Conservation (phyloP, 345 rosid genomes). For the Lepidium aucheri region DNA sequence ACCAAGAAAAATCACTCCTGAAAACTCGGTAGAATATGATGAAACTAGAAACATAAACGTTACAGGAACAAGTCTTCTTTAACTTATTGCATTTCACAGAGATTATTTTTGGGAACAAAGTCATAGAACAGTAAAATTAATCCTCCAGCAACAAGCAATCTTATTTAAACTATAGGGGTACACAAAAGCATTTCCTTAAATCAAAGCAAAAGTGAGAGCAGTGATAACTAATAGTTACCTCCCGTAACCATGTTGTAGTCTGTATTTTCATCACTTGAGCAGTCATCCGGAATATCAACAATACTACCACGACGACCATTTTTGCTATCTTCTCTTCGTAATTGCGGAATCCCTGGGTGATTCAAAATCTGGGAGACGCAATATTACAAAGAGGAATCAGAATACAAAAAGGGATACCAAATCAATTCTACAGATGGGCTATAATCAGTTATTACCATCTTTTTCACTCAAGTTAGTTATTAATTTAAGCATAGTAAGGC, state of each 20-base stretch:
- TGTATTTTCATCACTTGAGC: constrained; percentile 91
- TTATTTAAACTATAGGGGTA: not conserved
- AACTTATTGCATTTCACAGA: not conserved
- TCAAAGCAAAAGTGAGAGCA: not conserved
- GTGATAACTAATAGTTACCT: constrained; percentile 41
- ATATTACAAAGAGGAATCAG: constrained; percentile 1
- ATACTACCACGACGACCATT: constrained; percentile 54
- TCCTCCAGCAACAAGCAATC: not conserved
- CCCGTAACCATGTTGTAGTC: constrained; percentile 61
- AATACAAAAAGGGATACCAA: not conserved
- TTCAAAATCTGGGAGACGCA: constrained; percentile 75
- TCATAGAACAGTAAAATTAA: not conserved
- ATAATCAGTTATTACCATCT: not conserved
- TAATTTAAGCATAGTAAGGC: not conserved
- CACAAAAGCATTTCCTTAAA: not conserved
- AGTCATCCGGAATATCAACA: constrained; percentile 73
- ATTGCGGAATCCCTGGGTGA: constrained; percentile 96
- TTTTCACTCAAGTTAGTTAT: not conserved
- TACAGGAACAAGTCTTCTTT: not conserved
- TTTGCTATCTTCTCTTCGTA: constrained; percentile 74
- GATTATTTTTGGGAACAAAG: not conserved
- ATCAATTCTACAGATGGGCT: not conserved
- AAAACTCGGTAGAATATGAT: not conserved
- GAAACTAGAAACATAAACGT: not conserved
- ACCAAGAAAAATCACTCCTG: not conserved